phyloP scores from a whole-genome alignment of 148 eudicot species.

The Polygonum maritimum region DNA sequence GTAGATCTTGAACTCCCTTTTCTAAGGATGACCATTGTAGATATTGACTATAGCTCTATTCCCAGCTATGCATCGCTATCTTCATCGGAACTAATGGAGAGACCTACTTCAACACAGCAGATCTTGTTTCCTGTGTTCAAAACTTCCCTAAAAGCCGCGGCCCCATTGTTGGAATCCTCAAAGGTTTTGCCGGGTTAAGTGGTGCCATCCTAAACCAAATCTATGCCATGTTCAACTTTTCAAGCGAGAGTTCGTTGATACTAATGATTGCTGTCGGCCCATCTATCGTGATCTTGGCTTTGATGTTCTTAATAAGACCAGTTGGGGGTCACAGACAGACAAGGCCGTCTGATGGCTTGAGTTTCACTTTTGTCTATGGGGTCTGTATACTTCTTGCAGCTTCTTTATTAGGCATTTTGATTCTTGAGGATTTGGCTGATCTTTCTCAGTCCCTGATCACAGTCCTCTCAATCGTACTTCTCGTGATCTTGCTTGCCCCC shows the following conservation, averaged over 20 bases:
- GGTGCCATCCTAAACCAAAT: slow-evolving; percentile 52
- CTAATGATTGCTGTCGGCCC: slow-evolving; percentile 49
- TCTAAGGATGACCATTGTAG: neutral
- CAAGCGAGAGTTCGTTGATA: slow-evolving; percentile 30
- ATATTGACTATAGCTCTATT: slow-evolving; percentile 2
- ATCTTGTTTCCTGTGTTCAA: slow-evolving; percentile 52
- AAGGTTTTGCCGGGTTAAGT: slow-evolving; percentile 60
- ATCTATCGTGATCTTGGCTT: slow-evolving; percentile 24
- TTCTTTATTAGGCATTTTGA: slow-evolving; percentile 30
- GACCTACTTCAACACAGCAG: slow-evolving; percentile 54
- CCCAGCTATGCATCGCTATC: slow-evolving; percentile 41
- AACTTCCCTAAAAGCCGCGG: slow-evolving; percentile 62
- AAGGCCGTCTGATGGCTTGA: slow-evolving; percentile 40
- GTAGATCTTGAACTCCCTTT: neutral
- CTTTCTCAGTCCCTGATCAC: slow-evolving; percentile 21
- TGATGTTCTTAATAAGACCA: slow-evolving; percentile 46
- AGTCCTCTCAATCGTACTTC: slow-evolving; percentile 20
- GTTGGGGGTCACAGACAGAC: slow-evolving; percentile 56
- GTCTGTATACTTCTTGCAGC: slow-evolving; percentile 38
- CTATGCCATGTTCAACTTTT: slow-evolving; percentile 28
- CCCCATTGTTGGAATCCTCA: slow-evolving; percentile 52
- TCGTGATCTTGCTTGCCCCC: slow-evolving; percentile 35
- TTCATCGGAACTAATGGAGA: slow-evolving; percentile 56
- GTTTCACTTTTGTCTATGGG: slow-evolving; percentile 37
- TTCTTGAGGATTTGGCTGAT: slow-evolving; percentile 30